Conservation (phyloP, 2,329 filamentous ascomycete species). For the Metarhizium rileyi region DNA sequence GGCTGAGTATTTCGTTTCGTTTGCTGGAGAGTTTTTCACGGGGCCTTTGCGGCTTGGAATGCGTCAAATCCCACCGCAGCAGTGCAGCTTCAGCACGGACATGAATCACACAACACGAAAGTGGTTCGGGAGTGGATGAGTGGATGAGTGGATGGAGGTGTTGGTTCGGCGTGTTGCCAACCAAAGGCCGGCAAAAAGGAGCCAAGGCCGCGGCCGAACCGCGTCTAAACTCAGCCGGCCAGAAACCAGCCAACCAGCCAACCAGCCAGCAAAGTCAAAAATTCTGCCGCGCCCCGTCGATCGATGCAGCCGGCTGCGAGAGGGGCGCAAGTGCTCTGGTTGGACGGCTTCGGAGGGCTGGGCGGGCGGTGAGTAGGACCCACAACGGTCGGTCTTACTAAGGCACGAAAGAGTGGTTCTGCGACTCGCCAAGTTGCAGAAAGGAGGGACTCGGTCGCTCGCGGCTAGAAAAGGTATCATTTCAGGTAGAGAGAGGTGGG, state of each 20-base stretch:
- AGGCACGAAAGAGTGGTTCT: background rate
- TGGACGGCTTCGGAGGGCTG: no score
- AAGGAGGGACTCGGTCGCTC: background rate
- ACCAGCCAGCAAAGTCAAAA: slow-evolving; percentile 5
- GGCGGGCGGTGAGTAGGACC: slow-evolving; percentile 1
- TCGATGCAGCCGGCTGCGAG: background rate
- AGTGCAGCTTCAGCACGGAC: background rate
- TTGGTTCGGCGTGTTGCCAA: background rate
- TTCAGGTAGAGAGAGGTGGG: no score
- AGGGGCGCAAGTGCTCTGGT: background rate
- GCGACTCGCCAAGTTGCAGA: background rate
- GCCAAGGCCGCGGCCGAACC: background rate
- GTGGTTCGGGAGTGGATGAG: background rate
- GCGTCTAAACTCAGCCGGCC: background rate
- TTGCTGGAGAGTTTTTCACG: background rate
- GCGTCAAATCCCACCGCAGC: background rate
- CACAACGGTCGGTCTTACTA: background rate
- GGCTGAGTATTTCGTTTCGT: background rate
- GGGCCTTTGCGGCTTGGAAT: background rate
- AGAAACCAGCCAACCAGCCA: slow-evolving; percentile 1
- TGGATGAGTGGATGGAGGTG: background rate
- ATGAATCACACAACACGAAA: background rate
- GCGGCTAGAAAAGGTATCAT: background rate
- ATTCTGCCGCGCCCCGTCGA: slow-evolving; percentile 8
- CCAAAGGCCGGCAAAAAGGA: background rate